Base-by-base conservation (phyloP, 2,329 filamentous ascomycete genomes). In the Hymenoscyphus albidus region DNA sequence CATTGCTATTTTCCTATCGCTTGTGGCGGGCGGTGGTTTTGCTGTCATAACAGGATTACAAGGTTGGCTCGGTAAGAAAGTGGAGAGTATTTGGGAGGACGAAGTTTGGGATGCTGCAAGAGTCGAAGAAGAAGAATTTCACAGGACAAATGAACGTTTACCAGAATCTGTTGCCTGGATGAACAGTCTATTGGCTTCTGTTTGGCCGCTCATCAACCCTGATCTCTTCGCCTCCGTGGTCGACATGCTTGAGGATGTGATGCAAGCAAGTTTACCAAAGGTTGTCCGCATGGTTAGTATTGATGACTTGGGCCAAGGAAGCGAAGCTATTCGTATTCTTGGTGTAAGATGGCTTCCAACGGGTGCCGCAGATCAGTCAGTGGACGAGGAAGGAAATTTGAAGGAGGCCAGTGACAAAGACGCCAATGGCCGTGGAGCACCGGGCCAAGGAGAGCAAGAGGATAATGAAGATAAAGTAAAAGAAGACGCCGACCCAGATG, bases 151-250 rank as follows among this genome's bases (percentile, higher is more conserved):
- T 14, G 62, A 39, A 42, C 62, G 61, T n/a, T 68, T 66, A 31
- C 69, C 70, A 6, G 69, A 72, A 70, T 89, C 88, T 0, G 84
- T 86, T 0, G 81, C 86, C 61, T 92, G 89, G 90, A 80, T 92
- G 62, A 92, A 92, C 72, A 88, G 85, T 4, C 74, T 92, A 0
- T 73, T 92, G 7, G 79, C 83, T 3, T 84, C 88, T 1, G 82
- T 92, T 5, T 92, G 90, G 90, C 88, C 88, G 0, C 80, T 93
- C 38, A 82, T 92, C 71, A 92, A 92, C 71, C 90, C 89, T 0
- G 90, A 92, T 70, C 80, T 93, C 1, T 92, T 92, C 70, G 81
- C 84, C 0, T 86, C 85, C 40, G 75, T 92, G 1, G 83, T 86
- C 0, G 89, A 92, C 70, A 89, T 85, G 35, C 81, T 93, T 3